Evolutionary conservation across 2,329 filamentous ascomycete species (phyloP).

Genomic region (Cladosporium oxysporum): DNA sequence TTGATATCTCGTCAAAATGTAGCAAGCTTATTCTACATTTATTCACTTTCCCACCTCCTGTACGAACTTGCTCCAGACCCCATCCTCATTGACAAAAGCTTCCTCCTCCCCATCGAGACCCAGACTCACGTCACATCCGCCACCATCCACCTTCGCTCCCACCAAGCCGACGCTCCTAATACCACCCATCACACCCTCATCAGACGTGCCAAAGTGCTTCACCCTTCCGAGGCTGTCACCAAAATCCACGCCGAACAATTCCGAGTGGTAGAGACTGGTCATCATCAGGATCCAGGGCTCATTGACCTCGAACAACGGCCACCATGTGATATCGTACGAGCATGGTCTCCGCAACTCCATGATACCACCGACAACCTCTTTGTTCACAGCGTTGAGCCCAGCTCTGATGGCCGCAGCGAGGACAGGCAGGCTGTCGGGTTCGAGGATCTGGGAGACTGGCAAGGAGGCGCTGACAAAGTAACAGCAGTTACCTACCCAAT

Average conservation of each 20-base stretch:
- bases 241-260: conserved; percentile 23
- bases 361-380: conserved; percentile 23
- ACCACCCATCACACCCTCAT: conserved; percentile 25
- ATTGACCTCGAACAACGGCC: conserved; percentile 22
- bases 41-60: not conserved
- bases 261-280: conserved; percentile 27
- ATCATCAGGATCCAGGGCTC: conserved; percentile 24
- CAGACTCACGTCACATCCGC: conserved; percentile 26
- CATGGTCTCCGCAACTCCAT: conserved; percentile 21
- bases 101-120: conserved; percentile 24
- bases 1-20: not conserved
- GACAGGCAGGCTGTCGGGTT: conserved; percentile 22
- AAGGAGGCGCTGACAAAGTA: conserved; percentile 26
- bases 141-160: conserved; percentile 24
- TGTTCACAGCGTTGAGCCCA: conserved; percentile 22
- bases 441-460: conserved; percentile 21
- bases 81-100: conserved; percentile 22
- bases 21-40: not conserved
- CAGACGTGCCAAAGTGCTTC: conserved; percentile 26
- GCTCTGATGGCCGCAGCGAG: conserved; percentile 25
- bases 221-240: conserved; percentile 22
- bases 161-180: conserved; percentile 27
- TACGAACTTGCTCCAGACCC: conserved; percentile 23
- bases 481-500: conserved; percentile 27
- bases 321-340: conserved; percentile 25